phyloP scores from a whole-genome alignment of 257 asterid genomes.

The Solanum chaucha region DNA sequence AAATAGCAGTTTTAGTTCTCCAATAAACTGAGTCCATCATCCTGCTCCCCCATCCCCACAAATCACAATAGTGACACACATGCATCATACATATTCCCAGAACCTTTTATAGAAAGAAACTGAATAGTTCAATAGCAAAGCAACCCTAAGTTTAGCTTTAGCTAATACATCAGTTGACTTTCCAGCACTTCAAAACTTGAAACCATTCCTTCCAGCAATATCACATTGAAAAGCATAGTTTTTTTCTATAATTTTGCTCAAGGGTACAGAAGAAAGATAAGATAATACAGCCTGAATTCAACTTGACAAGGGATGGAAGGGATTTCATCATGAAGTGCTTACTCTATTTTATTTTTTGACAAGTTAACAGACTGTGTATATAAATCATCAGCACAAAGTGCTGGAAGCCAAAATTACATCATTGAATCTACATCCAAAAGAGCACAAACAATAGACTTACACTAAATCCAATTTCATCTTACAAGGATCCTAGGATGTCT shows the following conservation, averaged over 20 bases:
- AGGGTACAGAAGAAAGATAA: neutral
- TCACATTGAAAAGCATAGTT: neutral
- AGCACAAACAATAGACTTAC: neutral
- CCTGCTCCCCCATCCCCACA: neutral
- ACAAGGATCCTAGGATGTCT: neutral
- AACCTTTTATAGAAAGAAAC: neutral
- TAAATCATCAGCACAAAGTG: neutral
- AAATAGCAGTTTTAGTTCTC: neutral
- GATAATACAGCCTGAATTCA: neutral
- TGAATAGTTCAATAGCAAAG: neutral
- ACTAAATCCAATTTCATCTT: neutral
- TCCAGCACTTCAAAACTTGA: neutral
- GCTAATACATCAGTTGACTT: neutral
- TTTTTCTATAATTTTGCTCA: neutral
- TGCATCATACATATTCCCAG: neutral
- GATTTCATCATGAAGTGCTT: constrained; percentile 11
- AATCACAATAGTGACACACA: neutral
- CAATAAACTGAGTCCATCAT: neutral
- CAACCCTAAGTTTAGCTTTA: neutral
- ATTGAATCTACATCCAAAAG: neutral
- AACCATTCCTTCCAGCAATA: neutral
- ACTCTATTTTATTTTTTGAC: constrained; percentile 49
- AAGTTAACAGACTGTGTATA: neutral
- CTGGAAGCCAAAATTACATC: neutral
- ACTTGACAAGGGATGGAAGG: neutral